These are phyloP conservation scores for Pichiaceae sp. DNA, from an alignment of 1,139 yeast species.

Conservation along the genomic window DNA sequence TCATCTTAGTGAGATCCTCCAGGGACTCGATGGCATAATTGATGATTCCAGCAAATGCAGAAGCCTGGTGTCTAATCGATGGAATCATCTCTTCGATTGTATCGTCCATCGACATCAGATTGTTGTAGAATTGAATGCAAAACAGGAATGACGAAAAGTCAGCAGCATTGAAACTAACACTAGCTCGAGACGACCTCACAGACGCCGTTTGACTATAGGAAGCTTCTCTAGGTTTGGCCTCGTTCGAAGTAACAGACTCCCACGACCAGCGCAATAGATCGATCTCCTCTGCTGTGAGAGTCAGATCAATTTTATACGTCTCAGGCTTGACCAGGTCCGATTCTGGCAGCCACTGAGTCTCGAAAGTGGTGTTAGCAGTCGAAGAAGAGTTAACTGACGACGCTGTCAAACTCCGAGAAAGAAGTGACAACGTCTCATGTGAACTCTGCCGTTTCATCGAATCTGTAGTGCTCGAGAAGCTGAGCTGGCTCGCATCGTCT, in stretches of 20 bases:
- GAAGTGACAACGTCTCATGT: conserved; percentile 11
- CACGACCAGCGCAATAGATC: conserved; percentile 31
- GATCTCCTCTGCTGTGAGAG: conserved; percentile 28
- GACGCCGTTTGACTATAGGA: conserved; percentile 1
- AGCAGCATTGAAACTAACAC: conserved; percentile 11
- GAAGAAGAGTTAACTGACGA: conserved; percentile 19
- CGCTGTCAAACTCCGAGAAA: conserved; percentile 17
- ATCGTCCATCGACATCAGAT: conserved; percentile 24
- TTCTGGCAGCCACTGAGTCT: conserved; percentile 23
- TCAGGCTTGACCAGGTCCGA: conserved; percentile 19
- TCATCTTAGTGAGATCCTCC: conserved; percentile 33
- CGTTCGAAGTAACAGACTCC: conserved; percentile 22
- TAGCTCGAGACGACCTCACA: conserved; percentile 3
- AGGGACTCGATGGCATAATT: conserved; percentile 26
- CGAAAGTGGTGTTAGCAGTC: conserved; percentile 20
- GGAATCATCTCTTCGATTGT: conserved; percentile 26
- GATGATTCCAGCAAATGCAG: conserved; percentile 65
- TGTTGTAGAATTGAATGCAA: conserved; percentile 28
- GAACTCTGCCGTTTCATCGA: conserved; percentile 3
- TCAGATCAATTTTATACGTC: conserved; percentile 22
- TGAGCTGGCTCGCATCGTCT: conserved; percentile 1
- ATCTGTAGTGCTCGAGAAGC: background rate
- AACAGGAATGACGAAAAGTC: conserved; percentile 29
- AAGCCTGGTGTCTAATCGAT: conserved; percentile 39
- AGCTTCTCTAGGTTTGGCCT: conserved; percentile 4